These are phyloP conservation scores for Hypoxylon cercidicola DNA, from an alignment of 495 filamentous ascomycete species.

Conservation along the genomic window DNA sequence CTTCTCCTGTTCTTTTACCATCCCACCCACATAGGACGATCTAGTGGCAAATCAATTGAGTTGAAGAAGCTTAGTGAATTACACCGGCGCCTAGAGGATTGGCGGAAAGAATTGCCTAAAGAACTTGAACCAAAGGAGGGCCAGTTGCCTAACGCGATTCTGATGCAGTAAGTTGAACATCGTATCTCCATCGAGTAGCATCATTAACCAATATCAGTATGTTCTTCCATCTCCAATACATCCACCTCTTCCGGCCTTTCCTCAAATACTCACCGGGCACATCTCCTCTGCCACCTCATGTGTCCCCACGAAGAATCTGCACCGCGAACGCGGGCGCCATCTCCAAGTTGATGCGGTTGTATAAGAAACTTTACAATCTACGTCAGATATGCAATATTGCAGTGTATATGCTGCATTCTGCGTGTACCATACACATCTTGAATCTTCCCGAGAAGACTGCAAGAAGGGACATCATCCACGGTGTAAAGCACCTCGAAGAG, in stretches of 20 bases:
- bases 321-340: conserved; percentile 88
- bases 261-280: conserved; percentile 84
- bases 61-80: conserved; percentile 93
- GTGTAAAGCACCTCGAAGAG: conserved; percentile 92
- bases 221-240: conserved; percentile 96
- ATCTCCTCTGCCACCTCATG: conserved; percentile 85
- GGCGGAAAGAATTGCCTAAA: conserved; percentile 85
- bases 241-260: conserved; percentile 97
- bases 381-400: conserved; percentile 95
- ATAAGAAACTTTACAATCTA: conserved; percentile 90
- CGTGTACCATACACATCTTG: conserved; percentile 93
- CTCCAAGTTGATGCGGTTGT: conserved; percentile 90
- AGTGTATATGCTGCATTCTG: conserved; percentile 93
- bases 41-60: conserved; percentile 71
- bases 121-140: conserved; percentile 93
- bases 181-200: background rate
- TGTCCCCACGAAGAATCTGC: conserved; percentile 90
- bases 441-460: conserved; percentile 92
- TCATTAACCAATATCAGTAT: conserved; percentile 67
- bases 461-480: conserved; percentile 86
- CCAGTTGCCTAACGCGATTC: conserved; percentile 83
- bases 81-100: conserved; percentile 88
- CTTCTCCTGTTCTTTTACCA: conserved; percentile 92
- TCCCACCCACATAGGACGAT: conserved; percentile 70
- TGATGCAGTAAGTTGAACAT: conserved; percentile 86